phyloP scores from a whole-genome alignment of 2,329 filamentous ascomycete genomes.

The Emericellopsis atlantica region DNA sequence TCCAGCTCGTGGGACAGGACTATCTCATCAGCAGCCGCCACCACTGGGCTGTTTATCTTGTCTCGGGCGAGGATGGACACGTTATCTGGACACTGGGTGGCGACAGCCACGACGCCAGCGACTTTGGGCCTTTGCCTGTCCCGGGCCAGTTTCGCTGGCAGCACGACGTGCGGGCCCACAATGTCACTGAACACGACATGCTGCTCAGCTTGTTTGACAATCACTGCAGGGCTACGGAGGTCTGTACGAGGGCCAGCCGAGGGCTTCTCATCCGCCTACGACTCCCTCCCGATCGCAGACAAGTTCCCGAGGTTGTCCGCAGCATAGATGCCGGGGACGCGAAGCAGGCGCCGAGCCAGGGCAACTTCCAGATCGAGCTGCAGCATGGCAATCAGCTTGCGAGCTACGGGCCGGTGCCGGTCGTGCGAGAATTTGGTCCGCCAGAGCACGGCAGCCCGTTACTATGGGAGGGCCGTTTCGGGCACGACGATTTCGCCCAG shows the following conservation, averaged over 20 bases:
- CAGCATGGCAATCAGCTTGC: no score
- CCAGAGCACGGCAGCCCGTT: no score
- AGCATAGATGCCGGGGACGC: not conserved
- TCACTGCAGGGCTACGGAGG: slow-evolving; percentile 11
- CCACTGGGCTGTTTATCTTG: slow-evolving; percentile 5
- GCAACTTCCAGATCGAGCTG: no score
- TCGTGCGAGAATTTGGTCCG: no score
- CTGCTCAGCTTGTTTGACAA: slow-evolving; percentile 21
- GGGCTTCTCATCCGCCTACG: slow-evolving; percentile 6
- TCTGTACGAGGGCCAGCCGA: slow-evolving; percentile 2
- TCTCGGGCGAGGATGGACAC: slow-evolving; percentile 6
- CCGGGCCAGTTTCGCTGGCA: slow-evolving; percentile 20
- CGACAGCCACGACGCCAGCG: slow-evolving; percentile 7
- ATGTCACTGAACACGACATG: slow-evolving; percentile 8
- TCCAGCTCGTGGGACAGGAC: slow-evolving; percentile 9
- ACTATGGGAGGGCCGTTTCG: no score
- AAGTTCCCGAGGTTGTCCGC: slow-evolving; percentile 5
- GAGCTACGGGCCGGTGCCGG: no score
- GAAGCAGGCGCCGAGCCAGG: no score
- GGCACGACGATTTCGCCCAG: no score
- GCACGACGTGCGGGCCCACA: slow-evolving; percentile 17
- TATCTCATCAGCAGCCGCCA: slow-evolving; percentile 10
- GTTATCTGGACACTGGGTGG: slow-evolving; percentile 12
- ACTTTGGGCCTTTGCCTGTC: slow-evolving; percentile 8
- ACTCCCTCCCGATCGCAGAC: slow-evolving; percentile 5